These are phyloP conservation scores for Lepidopterella palustris DNA, from an alignment of 495 filamentous ascomycete genomes.

Conservation along the genomic window DNA sequence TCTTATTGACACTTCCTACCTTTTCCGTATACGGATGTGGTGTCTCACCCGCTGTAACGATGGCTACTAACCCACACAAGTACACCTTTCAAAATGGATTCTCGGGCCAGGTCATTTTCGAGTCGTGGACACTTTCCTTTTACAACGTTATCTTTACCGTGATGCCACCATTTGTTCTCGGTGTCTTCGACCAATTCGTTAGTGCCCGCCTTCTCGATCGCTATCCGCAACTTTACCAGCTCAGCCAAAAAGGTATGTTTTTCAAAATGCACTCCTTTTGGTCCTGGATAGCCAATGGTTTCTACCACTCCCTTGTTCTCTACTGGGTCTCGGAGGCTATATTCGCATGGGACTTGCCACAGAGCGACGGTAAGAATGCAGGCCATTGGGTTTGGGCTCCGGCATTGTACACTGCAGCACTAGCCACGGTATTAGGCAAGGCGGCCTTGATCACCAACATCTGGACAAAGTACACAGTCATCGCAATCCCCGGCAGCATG, in stretches of 20 bases:
- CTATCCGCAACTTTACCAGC: conserved; percentile 92
- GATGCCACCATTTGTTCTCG: conserved; percentile 87
- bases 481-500: conserved; percentile 93
- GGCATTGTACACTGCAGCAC: conserved; percentile 80
- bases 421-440: conserved; percentile 90
- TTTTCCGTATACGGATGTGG: not conserved
- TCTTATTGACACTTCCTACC: too few relatives aligned
- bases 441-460: conserved; percentile 91
- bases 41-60: not conserved
- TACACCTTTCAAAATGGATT: conserved; percentile 98
- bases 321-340: conserved; percentile 80
- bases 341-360: conserved; percentile 68
- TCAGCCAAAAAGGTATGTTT: conserved; percentile 86
- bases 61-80: conserved; percentile 37
- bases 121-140: conserved; percentile 97
- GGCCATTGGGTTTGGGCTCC: conserved; percentile 99
- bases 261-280: conserved; percentile 89
- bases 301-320: conserved; percentile 90
- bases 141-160: conserved; percentile 99
- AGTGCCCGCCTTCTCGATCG: conserved; percentile 92
- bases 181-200: conserved; percentile 97
- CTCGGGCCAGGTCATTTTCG: conserved; percentile 96
- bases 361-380: conserved; percentile 66
- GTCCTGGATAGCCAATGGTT: conserved; percentile 86
- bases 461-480: conserved; percentile 97